Evolutionary conservation across 2,329 filamentous ascomycete genomes (phyloP).

Genomic region (Pseudocercospora ulei): DNA sequence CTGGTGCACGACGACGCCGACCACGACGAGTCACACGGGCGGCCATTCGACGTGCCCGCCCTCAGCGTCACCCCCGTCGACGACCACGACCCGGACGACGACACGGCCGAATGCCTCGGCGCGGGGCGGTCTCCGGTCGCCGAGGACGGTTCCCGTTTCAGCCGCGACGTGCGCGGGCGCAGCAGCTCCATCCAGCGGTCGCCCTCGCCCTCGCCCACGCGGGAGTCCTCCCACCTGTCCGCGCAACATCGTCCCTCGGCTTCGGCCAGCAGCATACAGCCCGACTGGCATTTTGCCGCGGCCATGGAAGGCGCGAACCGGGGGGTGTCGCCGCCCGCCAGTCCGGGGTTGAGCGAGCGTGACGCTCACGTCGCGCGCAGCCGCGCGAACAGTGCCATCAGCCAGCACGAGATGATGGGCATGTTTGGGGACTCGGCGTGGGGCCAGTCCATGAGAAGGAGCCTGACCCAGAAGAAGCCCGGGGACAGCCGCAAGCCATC

Average conservation of each 20-base stretch:
- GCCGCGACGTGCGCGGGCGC: slow-evolving; percentile 17
- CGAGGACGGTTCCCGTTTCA: slow-evolving; percentile 3
- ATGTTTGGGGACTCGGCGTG: slow-evolving; percentile 83
- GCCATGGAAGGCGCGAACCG: slow-evolving; percentile 36
- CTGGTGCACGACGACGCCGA: slow-evolving; percentile 70
- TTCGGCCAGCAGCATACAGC: slow-evolving; percentile 29
- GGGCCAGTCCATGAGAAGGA: slow-evolving; percentile 84
- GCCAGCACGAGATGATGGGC: slow-evolving; percentile 66
- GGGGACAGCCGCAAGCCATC: slow-evolving; percentile 28
- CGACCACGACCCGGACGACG: slow-evolving; percentile 28
- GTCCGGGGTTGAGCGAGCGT: slow-evolving; percentile 20
- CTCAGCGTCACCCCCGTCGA: slow-evolving; percentile 31
- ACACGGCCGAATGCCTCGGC: slow-evolving; percentile 30
- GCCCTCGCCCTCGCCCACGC: slow-evolving; percentile 19
- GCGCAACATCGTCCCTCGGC: slow-evolving; percentile 22
- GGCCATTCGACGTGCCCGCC: slow-evolving; percentile 27
- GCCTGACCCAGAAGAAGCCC: slow-evolving; percentile 58
- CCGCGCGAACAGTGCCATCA: slow-evolving; percentile 59
- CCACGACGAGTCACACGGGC: slow-evolving; percentile 35
- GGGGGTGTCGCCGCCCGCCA: slow-evolving; percentile 28
- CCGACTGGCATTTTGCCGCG: slow-evolving; percentile 42
- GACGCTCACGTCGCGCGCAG: slow-evolving; percentile 39
- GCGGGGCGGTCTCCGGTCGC: slow-evolving; percentile 18
- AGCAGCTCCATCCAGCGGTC: slow-evolving; percentile 31
- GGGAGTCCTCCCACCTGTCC: slow-evolving; percentile 22